Conservation (phyloP, 192 early-diverging fungal genomes). For the Funneliformis geosporum region DNA sequence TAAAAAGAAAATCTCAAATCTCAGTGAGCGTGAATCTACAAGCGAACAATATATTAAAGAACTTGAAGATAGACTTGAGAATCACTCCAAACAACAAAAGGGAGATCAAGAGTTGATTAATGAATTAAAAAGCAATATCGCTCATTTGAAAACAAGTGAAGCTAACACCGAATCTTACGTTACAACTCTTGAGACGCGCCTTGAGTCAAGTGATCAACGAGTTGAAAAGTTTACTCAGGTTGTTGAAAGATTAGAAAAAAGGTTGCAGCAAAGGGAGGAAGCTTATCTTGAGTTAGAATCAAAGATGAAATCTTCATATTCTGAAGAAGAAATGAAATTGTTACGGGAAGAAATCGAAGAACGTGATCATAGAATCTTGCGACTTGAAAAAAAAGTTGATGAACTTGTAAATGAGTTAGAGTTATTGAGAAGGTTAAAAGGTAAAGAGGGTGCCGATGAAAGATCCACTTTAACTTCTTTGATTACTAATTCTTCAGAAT, state of each 20-base stretch:
- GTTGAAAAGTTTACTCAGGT: background rate
- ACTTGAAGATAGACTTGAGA: conserved; percentile 2
- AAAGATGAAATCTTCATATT: background rate
- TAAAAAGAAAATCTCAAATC: background rate
- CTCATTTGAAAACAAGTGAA: conserved; percentile 22
- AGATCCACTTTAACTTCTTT: background rate
- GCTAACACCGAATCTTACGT: conserved; percentile 35
- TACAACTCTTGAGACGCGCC: background rate
- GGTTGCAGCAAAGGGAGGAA: conserved; percentile 8
- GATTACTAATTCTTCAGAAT: background rate
- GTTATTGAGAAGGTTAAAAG: background rate
- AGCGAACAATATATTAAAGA: conserved; percentile 27
- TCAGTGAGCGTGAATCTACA: conserved; percentile 2
- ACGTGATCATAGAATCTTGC: conserved; percentile 21
- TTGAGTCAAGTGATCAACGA: background rate
- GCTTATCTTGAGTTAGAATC: background rate
- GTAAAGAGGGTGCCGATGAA: background rate
- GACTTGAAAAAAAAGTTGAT: conserved; percentile 24
- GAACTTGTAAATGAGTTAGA: background rate
- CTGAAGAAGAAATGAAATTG: conserved; percentile 11
- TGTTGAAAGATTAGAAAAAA: conserved; percentile 7
- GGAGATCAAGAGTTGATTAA: conserved; percentile 25
- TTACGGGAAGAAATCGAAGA: conserved; percentile 1
- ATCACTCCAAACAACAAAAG: background rate
- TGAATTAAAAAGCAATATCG: conserved; percentile 12